Evolutionary conservation across 1,284 basidiomycete species (phyloP).

Genomic region (Exobasidium cylindrosporum): DNA sequence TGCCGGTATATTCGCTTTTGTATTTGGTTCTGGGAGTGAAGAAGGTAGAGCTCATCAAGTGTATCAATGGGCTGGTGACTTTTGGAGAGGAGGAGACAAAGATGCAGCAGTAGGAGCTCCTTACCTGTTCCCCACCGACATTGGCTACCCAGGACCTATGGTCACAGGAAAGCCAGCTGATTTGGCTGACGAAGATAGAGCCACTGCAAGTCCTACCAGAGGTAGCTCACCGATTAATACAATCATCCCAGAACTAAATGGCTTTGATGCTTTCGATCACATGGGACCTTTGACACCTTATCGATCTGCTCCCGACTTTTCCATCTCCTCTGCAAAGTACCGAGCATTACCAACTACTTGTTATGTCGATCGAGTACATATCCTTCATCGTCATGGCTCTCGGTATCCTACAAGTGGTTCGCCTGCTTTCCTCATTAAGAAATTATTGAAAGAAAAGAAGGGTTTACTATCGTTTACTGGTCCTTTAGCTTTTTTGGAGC

Average conservation of each 20-base stretch:
- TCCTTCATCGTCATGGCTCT: slow-evolving; percentile 50
- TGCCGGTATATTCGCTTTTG: slow-evolving; percentile 41
- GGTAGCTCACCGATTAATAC: slow-evolving; percentile 46
- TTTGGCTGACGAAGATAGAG: slow-evolving; percentile 44
- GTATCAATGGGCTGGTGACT: slow-evolving; percentile 32
- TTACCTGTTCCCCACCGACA: slow-evolving; percentile 39
- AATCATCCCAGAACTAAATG: slow-evolving; percentile 26
- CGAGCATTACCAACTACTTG: slow-evolving; percentile 25
- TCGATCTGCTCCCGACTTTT: slow-evolving; percentile 38
- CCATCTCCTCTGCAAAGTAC: slow-evolving; percentile 41
- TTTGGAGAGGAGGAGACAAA: slow-evolving; percentile 28
- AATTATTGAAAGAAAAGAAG: slow-evolving; percentile 16
- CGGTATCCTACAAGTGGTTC: slow-evolving; percentile 35
- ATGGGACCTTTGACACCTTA: slow-evolving; percentile 54
- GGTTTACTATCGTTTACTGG: slow-evolving; percentile 28
- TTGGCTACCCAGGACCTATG: slow-evolving; percentile 48
- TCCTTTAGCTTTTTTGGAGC: slow-evolving; percentile 39
- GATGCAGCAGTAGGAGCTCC: slow-evolving; percentile 19
- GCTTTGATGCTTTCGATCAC: slow-evolving; percentile 44
- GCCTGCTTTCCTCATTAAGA: slow-evolving; percentile 10
- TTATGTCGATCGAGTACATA: slow-evolving; percentile 44
- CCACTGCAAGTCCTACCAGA: slow-evolving; percentile 28
- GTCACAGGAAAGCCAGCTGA: slow-evolving; percentile 35
- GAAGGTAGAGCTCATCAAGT: slow-evolving; percentile 15
- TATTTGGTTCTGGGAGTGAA: slow-evolving; percentile 15